Conservation (phyloP, 306 rosid species). For the Lotus japonicus region DNA sequence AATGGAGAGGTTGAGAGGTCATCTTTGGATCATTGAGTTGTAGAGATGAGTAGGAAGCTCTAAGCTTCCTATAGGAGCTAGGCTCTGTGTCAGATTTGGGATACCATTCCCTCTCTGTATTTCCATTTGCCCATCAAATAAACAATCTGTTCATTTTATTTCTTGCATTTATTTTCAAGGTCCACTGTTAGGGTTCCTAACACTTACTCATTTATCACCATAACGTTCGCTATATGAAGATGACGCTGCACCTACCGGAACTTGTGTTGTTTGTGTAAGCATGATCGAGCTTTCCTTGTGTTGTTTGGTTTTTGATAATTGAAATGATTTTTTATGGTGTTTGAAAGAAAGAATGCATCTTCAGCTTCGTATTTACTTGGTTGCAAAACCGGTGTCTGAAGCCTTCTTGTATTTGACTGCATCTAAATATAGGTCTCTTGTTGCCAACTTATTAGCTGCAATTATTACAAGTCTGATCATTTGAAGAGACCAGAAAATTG, state of each 20-base stretch:
- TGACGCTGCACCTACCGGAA: conserved; percentile 72
- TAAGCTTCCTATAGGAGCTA: no score
- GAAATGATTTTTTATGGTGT: background rate
- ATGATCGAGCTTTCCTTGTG: background rate
- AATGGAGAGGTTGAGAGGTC: no score
- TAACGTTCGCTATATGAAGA: conserved; percentile 81
- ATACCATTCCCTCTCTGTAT: no score
- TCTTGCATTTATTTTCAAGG: no score
- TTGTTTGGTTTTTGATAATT: background rate
- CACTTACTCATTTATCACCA: background rate
- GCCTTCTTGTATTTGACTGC: background rate
- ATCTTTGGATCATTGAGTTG: no score
- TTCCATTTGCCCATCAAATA: no score
- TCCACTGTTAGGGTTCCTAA: no score
- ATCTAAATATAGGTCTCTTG: conserved; percentile 50
- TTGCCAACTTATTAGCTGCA: conserved; percentile 88
- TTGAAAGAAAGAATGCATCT: background rate
- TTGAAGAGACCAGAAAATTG: conserved; percentile 76
- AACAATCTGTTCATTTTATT: no score
- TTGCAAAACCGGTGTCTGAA: no score
- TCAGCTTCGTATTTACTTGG: no score
- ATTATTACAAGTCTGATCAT: conserved; percentile 77
- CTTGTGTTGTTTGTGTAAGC: conserved; percentile 80
- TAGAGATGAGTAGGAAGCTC: no score
- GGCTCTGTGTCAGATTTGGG: no score